Conservation (phyloP, 2,329 filamentous ascomycete species). For the Aspergillus melleus region DNA sequence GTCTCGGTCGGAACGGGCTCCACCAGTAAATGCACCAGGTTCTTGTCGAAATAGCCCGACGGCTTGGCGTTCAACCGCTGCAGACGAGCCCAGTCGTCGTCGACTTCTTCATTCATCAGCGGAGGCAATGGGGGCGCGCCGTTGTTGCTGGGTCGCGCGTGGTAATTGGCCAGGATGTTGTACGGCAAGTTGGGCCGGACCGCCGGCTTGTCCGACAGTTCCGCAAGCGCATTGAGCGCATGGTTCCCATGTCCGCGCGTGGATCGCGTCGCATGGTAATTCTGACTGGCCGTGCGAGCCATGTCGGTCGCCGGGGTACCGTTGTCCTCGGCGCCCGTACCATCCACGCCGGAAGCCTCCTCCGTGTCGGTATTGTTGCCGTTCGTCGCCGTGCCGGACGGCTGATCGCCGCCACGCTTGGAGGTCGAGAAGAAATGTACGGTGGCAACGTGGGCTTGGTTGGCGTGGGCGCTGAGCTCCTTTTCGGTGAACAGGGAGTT, state of each 20-base stretch:
- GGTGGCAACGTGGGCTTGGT: constrained; percentile 60
- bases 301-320: constrained; percentile 54
- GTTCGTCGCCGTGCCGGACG: constrained; percentile 37
- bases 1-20: constrained; percentile 31
- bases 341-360: constrained; percentile 34
- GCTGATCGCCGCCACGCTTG: constrained; percentile 44
- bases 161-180: constrained; percentile 48
- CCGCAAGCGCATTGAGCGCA: constrained; percentile 55
- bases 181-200: constrained; percentile 48
- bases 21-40: constrained; percentile 41
- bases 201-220: constrained; percentile 53
- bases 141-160: constrained; percentile 44
- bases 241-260: constrained; percentile 54
- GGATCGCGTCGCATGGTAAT: constrained; percentile 56
- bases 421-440: constrained; percentile 60
- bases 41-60: constrained; percentile 42
- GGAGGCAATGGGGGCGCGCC: constrained; percentile 43
- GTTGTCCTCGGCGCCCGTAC: constrained; percentile 42
- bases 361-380: constrained; percentile 45
- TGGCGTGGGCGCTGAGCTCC: constrained; percentile 62
- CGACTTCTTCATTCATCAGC: constrained; percentile 48
- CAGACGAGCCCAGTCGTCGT: constrained; percentile 47
- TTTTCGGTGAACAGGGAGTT: constrained; percentile 68
- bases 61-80: constrained; percentile 41
- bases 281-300: constrained; percentile 61